Evolutionary conservation across 805 yeast species (phyloP), one percentile per base, ranked within the genome.

Genomic region (Candida easanensis): DNA sequence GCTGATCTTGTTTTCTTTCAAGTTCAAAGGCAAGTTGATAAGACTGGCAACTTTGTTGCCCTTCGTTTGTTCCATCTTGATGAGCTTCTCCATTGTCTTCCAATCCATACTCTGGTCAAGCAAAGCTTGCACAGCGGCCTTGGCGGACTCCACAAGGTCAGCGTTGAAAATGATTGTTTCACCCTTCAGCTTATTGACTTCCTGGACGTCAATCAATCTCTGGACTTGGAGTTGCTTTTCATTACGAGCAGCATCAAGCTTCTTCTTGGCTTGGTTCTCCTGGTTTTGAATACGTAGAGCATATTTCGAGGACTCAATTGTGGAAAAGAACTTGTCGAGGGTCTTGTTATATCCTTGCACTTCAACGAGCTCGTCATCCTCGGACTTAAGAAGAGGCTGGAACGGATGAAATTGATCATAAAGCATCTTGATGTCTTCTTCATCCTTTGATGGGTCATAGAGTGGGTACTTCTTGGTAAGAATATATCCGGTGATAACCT

Each of bases 61-160:
- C 52, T 82, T 76, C 1, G 68, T 63, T 53, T 87, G 82, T 57
- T 91, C 96, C 39, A 80, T 71, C 37, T 74, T 66, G 39, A 91
- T 81, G 44, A 84, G 64, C 49, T 81, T 79, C 58, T 85, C 96
- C 49, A 90, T 90, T 47, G 88, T 84, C 33, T 77, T 76, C 99
- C 99, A 91, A 60, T 91, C 97, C 88, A 88, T 87, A 50, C 87
- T 90, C 57, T 87, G 93, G 43, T 83, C 81, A 4, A 89, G 49
- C 42, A 88, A 65, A 1, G 70, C 66, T 45, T 82, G 84, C 4
- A 91, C 85, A 3, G 85, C 82, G 7, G 59, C 62, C 46, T 77
- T 82, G 37, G 93, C 88, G 15, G 77, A 77, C 38, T 84, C 93
- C 5, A 90, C 88, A 20, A 77, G 52, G 21, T 79, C 80, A 4